Conservation (phyloP, 306 rosid species). For the Rubus idaeus region DNA sequence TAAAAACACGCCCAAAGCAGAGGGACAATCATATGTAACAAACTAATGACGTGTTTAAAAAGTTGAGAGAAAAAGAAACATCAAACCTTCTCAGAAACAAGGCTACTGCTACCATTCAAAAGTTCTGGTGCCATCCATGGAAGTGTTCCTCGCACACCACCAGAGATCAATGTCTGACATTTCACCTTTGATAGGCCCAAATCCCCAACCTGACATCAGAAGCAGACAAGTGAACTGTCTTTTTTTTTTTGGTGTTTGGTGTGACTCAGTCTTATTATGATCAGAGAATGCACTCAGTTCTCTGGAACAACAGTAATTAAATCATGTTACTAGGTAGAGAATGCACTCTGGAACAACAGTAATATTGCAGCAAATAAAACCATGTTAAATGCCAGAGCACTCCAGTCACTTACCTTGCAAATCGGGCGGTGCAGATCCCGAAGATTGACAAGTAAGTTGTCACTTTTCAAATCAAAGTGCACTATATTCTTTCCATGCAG, state of each 20-base stretch:
- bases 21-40: background rate
- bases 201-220: slow-evolving; percentile 71
- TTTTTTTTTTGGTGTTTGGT: background rate
- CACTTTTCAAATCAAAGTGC: slow-evolving; percentile 96
- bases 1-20: background rate
- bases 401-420: slow-evolving; percentile 64
- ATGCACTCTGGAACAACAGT: background rate
- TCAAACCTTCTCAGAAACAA: slow-evolving; percentile 87
- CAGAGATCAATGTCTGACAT: slow-evolving; percentile 80
- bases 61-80: background rate
- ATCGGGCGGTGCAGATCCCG: slow-evolving; percentile 92
- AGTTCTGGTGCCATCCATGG: slow-evolving; percentile 99
- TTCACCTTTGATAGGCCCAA: slow-evolving; percentile 94
- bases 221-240: slow-evolving; percentile 18
- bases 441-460: slow-evolving; percentile 91
- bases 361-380: slow-evolving; percentile 1
- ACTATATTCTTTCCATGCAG: slow-evolving; percentile 91
- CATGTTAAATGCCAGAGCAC: background rate
- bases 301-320: background rate
- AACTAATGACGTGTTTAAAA: background rate
- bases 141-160: slow-evolving; percentile 92
- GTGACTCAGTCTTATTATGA: background rate
- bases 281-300: background rate
- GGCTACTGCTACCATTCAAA: slow-evolving; percentile 87
- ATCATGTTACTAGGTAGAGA: background rate